phyloP scores from a whole-genome alignment of 441 rosid genomes.

The Arabidopsis lyrata region DNA sequence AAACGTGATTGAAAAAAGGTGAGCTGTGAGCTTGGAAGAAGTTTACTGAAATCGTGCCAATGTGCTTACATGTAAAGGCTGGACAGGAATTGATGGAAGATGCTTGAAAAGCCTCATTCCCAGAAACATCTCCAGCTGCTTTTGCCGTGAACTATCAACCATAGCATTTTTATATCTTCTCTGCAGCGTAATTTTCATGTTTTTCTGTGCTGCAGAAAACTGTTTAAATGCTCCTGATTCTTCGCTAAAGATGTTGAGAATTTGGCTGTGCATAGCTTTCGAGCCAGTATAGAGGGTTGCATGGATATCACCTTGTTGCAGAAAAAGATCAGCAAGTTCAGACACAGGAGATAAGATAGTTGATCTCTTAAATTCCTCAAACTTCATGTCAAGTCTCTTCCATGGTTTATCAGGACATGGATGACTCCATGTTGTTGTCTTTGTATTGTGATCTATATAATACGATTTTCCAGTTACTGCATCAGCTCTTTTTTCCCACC shows the following conservation, averaged over 20 bases:
- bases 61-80: constrained; percentile 82
- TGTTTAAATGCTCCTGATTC: constrained; percentile 92
- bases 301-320: constrained; percentile 95
- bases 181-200: constrained; percentile 89
- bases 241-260: constrained; percentile 93
- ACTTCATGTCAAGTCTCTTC: constrained; percentile 96
- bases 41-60: constrained; percentile 25
- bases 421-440: constrained; percentile 94
- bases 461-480: constrained; percentile 89
- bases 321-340: constrained; percentile 93
- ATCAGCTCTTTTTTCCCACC: constrained; percentile 97
- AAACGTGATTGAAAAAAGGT: constrained; percentile 1
- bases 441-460: constrained; percentile 93
- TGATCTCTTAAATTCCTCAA: constrained; percentile 89
- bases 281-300: constrained; percentile 99
- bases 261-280: constrained; percentile 99
- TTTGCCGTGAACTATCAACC: constrained; percentile 97
- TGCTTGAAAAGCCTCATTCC: constrained; percentile 96
- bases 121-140: constrained; percentile 96
- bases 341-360: constrained; percentile 89
- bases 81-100: constrained; percentile 88
- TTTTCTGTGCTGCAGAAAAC: constrained; percentile 87
- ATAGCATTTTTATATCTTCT: constrained; percentile 91
- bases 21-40: background rate
- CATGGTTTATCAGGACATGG: constrained; percentile 98